Conservation (phyloP, 2,329 filamentous ascomycete species). For the Botrytis aclada region DNA sequence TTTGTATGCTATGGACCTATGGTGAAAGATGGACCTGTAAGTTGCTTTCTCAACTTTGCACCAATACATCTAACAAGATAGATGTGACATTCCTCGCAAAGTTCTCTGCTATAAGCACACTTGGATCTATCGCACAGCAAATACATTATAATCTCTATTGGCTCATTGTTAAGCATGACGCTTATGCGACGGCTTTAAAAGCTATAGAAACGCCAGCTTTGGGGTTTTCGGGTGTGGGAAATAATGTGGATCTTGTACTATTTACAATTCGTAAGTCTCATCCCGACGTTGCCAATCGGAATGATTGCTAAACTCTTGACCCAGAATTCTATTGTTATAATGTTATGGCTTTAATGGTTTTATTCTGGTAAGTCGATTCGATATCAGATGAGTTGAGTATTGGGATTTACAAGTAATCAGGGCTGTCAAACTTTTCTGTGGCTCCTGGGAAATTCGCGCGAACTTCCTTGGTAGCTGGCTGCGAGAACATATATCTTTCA, state of each 20-base stretch:
- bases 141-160: slow-evolving; percentile 34
- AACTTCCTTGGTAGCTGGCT: slow-evolving; percentile 33
- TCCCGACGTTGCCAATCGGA: background rate
- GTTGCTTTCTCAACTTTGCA: background rate
- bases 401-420: slow-evolving; percentile 27
- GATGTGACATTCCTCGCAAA: slow-evolving; percentile 34
- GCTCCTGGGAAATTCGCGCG: slow-evolving; percentile 37
- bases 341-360: slow-evolving; percentile 46
- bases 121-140: slow-evolving; percentile 36
- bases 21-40: slow-evolving; percentile 37
- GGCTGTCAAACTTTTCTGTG: slow-evolving; percentile 41
- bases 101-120: slow-evolving; percentile 33
- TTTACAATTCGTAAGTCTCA: slow-evolving; percentile 47
- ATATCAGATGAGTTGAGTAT: background rate
- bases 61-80: slow-evolving; percentile 16
- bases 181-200: slow-evolving; percentile 40
- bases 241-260: slow-evolving; percentile 43
- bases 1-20: slow-evolving; percentile 34
- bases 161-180: slow-evolving; percentile 29
- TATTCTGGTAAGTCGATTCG: slow-evolving; percentile 43
- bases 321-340: slow-evolving; percentile 51
- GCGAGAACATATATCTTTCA: slow-evolving; percentile 30
- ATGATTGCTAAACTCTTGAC: slow-evolving; percentile 18
- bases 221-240: slow-evolving; percentile 43
- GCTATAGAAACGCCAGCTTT: slow-evolving; percentile 43